Percentiles rank a stretch among this genome's conserved stretches.
These are phyloP conservation scores for Dactylellina sp. DNA, from an alignment of 2,329 filamentous ascomycete species.

Conservation along the genomic window DNA sequence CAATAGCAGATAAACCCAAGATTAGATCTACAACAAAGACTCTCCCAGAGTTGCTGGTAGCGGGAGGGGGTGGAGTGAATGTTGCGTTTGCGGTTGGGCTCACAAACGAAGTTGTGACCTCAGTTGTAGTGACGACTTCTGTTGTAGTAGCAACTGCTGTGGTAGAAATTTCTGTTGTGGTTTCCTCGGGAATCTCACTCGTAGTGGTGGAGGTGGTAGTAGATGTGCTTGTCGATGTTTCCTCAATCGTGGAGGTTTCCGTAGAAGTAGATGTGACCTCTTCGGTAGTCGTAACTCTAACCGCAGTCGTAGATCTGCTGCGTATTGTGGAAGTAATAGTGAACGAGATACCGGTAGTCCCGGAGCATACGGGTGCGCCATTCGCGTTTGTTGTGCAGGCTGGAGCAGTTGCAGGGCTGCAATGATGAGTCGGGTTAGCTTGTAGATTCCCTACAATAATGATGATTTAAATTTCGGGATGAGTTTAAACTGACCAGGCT, in stretches of 20 bases:
- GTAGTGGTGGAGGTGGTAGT: not conserved
- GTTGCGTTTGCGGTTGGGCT: constrained; percentile 6
- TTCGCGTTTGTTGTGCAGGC: constrained; percentile 11
- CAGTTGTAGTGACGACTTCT: constrained; percentile 1
- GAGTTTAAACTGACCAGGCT: constrained; percentile 22
- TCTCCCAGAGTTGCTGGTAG: constrained; percentile 18
- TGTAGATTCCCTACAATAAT: no score
- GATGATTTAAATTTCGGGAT: not conserved
- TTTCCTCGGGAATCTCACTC: not conserved
- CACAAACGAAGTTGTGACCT: not conserved
- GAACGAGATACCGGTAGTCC: not conserved
- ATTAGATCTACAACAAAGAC: not conserved
- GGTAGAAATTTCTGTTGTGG: not conserved
- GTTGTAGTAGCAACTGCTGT: no score
- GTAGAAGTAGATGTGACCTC: constrained; percentile 11
- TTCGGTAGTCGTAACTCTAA: not conserved
- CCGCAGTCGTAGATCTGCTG: not conserved
- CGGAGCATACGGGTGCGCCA: constrained; percentile 24
- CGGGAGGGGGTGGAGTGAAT: not conserved
- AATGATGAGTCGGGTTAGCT: not conserved
- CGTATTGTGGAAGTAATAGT: not conserved
- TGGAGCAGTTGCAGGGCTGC: constrained; percentile 19
- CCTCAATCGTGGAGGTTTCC: not conserved
- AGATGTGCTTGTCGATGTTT: constrained; percentile 1
- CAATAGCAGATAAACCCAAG: constrained; percentile 13